Base-by-base conservation (phyloP, 2,329 filamentous ascomycete species). In the Verruconis gallopava region DNA sequence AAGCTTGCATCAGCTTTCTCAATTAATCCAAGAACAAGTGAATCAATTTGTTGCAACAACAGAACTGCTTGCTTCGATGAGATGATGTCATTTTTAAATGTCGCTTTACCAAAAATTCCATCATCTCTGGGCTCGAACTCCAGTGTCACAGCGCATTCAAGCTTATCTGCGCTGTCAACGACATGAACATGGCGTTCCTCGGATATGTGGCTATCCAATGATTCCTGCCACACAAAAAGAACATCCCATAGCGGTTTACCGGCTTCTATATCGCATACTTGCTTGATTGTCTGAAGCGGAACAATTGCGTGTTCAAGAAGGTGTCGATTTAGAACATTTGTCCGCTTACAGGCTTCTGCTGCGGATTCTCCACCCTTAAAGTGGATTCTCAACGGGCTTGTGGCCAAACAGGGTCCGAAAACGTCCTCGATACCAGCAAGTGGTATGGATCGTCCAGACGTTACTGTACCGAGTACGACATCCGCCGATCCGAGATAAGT, bases 141-240 rank as follows among this genome's bases (percentile, higher is more conserved):
- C 4, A 93, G 55, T 2, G 88, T 70, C 1, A 93, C 54, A 43
- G 75, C 77, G 33, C 84, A 86, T 54, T 93, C 86, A 4, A 91
- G 64, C 17, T 74, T 73, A 54, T 95, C 88, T n/a, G 69, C 58
- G 40, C 81, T 76, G 19, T 71, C 68, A 0, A 73, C 55, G 42
- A 85, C 66, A 6, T 53, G 57, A 0, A 89, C 63, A 11, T 44
- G 18, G 47, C 51, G 50, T 51, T 62, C 53, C 3, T 53, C 47
- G n/a, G 54, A 48, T 2, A 49, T 47, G 20, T 64, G 42, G 13
- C 58, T 56, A 1, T 58, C 48, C 14, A 81, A 63, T 0, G 79
- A 81, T 53, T 93, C 80, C 51, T 95, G 88, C 68, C 88, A 95
- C 0, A 88, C 78, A 51, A 93, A 79, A 0, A 94, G 64, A 1